phyloP scores from a whole-genome alignment of 2,329 filamentous ascomycete species.

The Didymella lethalis region DNA sequence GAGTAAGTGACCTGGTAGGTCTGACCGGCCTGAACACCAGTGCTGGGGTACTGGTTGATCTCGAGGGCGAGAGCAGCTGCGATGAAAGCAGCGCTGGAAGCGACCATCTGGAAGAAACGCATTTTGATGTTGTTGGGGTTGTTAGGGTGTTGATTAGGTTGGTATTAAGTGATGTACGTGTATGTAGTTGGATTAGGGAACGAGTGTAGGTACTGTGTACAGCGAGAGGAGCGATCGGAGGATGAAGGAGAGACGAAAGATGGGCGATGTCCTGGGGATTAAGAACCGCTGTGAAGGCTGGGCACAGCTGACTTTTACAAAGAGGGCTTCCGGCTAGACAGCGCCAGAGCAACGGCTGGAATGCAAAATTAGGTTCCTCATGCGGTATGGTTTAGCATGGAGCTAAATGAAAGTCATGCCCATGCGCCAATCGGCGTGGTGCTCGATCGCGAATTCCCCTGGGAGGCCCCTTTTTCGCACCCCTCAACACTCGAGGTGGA shows the following conservation, averaged over 20 bases:
- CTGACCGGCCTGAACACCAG: conserved; percentile 58
- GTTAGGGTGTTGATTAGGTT: conserved; percentile 32
- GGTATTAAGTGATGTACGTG: conserved; percentile 26
- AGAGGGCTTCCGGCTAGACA: conserved; percentile 30
- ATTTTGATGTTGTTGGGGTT: conserved; percentile 51
- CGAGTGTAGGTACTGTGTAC: conserved; percentile 39
- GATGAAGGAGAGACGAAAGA: conserved; percentile 28
- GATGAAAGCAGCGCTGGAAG: conserved; percentile 53
- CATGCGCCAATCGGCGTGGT: conserved; percentile 35
- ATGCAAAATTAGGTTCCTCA: conserved; percentile 42
- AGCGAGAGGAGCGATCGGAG: conserved; percentile 32
- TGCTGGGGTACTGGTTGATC: conserved; percentile 60
- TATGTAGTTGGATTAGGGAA: conserved; percentile 32
- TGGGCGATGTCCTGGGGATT: conserved; percentile 26
- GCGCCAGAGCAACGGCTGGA: conserved; percentile 45
- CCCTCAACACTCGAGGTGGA: conserved; percentile 21
- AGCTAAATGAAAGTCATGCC: conserved; percentile 32
- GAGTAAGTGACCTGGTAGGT: conserved; percentile 60
- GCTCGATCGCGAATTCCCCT: conserved; percentile 6
- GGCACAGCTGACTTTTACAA: conserved; percentile 37
- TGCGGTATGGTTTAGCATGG: conserved; percentile 28
- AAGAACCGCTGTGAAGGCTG: conserved; percentile 18
- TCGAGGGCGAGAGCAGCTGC: conserved; percentile 55
- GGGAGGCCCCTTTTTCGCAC: conserved; percentile 33
- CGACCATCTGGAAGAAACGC: conserved; percentile 59